Percentiles rank a stretch among this genome's conserved stretches.
Evolutionary conservation across 768 basidiomycete species (phyloP).

Genomic region (Cantharellus cinnabarinus): DNA sequence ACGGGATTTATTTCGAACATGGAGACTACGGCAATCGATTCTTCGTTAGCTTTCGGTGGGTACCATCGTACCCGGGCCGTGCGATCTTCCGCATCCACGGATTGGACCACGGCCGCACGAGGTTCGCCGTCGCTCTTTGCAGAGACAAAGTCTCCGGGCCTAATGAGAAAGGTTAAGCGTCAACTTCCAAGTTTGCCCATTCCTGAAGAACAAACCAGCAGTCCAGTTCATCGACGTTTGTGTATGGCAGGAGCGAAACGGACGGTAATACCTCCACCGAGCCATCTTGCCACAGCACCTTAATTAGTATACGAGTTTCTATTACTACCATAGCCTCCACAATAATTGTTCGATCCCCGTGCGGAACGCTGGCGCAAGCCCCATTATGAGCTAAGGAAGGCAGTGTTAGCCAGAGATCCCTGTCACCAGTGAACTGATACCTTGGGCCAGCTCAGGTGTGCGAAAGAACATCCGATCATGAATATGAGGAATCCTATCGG

Average conservation of each 20-base stretch:
- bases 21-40: slow-evolving; percentile 39
- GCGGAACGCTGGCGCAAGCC: too few relatives aligned
- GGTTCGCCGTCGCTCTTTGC: slow-evolving; percentile 58
- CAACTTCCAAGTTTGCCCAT: not conserved
- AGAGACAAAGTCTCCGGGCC: slow-evolving; percentile 82
- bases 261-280: slow-evolving; percentile 38
- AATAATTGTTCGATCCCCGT: slow-evolving; percentile 18
- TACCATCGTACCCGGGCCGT: slow-evolving; percentile 43
- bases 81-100: slow-evolving; percentile 48
- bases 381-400: not conserved
- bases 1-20: slow-evolving; percentile 79
- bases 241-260: slow-evolving; percentile 53
- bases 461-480: slow-evolving; percentile 53
- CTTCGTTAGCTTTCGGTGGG: slow-evolving; percentile 19
- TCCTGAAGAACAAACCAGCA: slow-evolving; percentile 39
- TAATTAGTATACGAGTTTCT: slow-evolving; percentile 47
- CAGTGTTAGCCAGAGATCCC: not conserved
- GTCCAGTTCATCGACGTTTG: slow-evolving; percentile 81
- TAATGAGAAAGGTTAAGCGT: slow-evolving; percentile 13
- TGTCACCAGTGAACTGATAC: not conserved
- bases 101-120: slow-evolving; percentile 43
- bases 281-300: slow-evolving; percentile 81
- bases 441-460: slow-evolving; percentile 12
- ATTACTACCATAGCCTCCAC: slow-evolving; percentile 42
- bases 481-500: slow-evolving; percentile 45